phyloP scores from a whole-genome alignment of 768 basidiomycete genomes.

The Lentinula boryana region DNA sequence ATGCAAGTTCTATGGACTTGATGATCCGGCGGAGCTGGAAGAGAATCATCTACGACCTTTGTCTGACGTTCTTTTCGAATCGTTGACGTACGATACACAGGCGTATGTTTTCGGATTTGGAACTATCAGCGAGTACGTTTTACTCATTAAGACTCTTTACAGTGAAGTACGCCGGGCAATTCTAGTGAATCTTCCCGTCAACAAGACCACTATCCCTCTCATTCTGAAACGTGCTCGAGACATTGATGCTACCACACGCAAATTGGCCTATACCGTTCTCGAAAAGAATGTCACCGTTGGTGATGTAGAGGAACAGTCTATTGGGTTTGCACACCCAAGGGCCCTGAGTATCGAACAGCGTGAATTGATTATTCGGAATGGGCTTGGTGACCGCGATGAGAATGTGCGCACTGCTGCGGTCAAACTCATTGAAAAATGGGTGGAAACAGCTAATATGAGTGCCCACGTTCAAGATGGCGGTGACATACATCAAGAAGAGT shows the following conservation, averaged over 20 bases:
- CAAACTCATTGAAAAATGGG: constrained; percentile 70
- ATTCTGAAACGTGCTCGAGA: constrained; percentile 79
- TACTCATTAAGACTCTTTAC: not conserved
- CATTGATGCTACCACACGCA: constrained; percentile 68
- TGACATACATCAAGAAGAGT: constrained; percentile 18
- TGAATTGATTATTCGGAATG: constrained; percentile 72
- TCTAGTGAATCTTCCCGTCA: constrained; percentile 64
- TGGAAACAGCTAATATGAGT: constrained; percentile 45
- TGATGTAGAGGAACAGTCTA: constrained; percentile 17
- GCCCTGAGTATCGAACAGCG: constrained; percentile 66
- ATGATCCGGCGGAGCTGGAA: constrained; percentile 50
- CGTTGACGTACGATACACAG: constrained; percentile 66
- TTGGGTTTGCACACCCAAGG: constrained; percentile 58
- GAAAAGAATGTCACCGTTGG: constrained; percentile 27
- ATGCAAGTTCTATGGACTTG: constrained; percentile 67
- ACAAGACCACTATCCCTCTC: constrained; percentile 45
- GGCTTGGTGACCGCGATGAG: constrained; percentile 81
- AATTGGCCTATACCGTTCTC: constrained; percentile 61
- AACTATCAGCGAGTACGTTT: not conserved
- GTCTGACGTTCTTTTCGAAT: constrained; percentile 58
- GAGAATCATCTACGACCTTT: constrained; percentile 42
- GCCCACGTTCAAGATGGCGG: constrained; percentile 26
- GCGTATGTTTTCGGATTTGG: constrained; percentile 43
- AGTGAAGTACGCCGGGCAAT: constrained; percentile 87
- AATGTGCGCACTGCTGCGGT: constrained; percentile 68